phyloP scores from a whole-genome alignment of 129 eudicot genomes.

The Lactuca sativa region DNA sequence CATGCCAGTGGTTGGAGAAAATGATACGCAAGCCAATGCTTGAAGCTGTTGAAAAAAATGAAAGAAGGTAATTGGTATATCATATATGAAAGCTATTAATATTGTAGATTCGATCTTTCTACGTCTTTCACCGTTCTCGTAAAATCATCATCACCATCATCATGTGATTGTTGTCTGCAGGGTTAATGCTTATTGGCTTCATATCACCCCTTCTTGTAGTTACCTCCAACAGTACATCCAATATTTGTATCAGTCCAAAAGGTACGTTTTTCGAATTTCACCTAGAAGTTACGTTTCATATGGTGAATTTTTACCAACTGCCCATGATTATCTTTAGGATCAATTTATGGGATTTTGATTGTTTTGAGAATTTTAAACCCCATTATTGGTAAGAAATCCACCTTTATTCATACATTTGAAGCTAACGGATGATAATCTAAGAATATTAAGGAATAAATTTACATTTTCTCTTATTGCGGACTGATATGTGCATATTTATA shows the following conservation, averaged over 20 bases:
- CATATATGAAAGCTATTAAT: background rate
- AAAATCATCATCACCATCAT: background rate
- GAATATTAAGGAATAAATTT: too few relatives aligned
- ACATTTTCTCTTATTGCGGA: too few relatives aligned
- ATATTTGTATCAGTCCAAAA: constrained; percentile 77
- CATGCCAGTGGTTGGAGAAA: constrained; percentile 80
- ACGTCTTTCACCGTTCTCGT: background rate
- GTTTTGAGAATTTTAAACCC: too few relatives aligned
- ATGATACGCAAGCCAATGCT: constrained; percentile 87
- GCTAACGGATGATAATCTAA: too few relatives aligned
- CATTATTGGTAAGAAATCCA: too few relatives aligned
- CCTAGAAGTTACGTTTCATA: too few relatives aligned
- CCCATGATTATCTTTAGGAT: too few relatives aligned
- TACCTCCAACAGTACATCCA: constrained; percentile 81
- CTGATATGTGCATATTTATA: too few relatives aligned
- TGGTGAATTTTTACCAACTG: too few relatives aligned
- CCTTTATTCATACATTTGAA: too few relatives aligned
- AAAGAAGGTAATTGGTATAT: constrained; percentile 65
- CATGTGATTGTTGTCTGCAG: constrained; percentile 42
- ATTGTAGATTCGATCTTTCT: background rate
- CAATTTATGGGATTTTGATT: too few relatives aligned
- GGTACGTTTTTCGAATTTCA: too few relatives aligned
- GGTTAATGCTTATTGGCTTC: constrained; percentile 97
- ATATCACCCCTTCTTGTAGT: constrained; percentile 96
- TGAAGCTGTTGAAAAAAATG: constrained; percentile 83